Conservation (phyloP, 352 stramenopile genomes). For the Globisporangium paddicum region DNA sequence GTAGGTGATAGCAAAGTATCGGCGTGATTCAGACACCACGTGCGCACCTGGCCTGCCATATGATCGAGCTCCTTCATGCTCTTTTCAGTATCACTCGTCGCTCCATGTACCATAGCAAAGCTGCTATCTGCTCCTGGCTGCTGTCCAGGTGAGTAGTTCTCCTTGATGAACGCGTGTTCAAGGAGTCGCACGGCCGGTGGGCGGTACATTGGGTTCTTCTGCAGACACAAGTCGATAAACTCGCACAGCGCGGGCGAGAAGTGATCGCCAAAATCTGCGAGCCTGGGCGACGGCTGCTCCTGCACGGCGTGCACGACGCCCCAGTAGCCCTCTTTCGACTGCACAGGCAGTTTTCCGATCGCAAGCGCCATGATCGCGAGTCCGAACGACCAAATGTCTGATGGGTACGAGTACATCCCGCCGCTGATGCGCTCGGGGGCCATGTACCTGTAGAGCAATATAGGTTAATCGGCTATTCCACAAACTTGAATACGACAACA, state of each 20-base stretch:
- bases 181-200: conserved; percentile 48
- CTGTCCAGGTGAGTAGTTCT: conserved; percentile 34
- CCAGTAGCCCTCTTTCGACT: conserved; percentile 86
- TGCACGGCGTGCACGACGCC: conserved; percentile 83
- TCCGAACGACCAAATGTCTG: conserved; percentile 82
- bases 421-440: conserved; percentile 90
- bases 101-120: background rate
- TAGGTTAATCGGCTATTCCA: background rate
- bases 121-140: conserved; percentile 13
- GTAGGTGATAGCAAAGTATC: conserved; percentile 31
- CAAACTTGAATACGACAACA: background rate
- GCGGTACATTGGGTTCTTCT: conserved; percentile 70
- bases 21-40: conserved; percentile 50
- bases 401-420: conserved; percentile 86
- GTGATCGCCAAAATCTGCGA: conserved; percentile 54
- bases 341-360: conserved; percentile 82
- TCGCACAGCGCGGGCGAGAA: conserved; percentile 72
- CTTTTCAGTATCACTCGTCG: conserved; percentile 15
- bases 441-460: conserved; percentile 74
- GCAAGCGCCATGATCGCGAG: conserved; percentile 82
- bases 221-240: conserved; percentile 74
- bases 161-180: conserved; percentile 65
- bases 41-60: conserved; percentile 44
- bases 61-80: conserved; percentile 33
- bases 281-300: conserved; percentile 64